phyloP scores from a whole-genome alignment of 2,329 filamentous ascomycete species.

The Nothophoma quercina region DNA sequence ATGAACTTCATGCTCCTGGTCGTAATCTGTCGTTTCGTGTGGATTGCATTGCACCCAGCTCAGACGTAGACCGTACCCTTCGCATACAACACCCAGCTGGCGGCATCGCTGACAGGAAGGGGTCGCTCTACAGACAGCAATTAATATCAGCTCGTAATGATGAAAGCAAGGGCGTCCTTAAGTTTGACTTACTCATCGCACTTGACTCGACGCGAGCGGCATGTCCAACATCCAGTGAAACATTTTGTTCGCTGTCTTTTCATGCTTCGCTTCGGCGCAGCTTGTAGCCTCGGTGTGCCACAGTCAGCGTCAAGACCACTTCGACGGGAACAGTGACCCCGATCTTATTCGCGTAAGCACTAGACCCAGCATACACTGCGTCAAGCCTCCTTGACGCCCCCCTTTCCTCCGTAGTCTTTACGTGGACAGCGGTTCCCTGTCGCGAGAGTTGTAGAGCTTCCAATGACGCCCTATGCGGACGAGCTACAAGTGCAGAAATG shows the following conservation, averaged over 20 bases:
- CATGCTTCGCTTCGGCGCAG: constrained; percentile 2
- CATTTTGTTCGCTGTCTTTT: constrained; percentile 16
- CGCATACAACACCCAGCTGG: constrained; percentile 12
- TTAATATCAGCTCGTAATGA: background rate
- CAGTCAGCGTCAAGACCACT: background rate
- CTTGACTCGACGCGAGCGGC: constrained; percentile 21
- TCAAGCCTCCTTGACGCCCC: background rate
- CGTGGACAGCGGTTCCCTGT: background rate
- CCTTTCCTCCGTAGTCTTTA: background rate
- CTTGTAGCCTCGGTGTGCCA: background rate
- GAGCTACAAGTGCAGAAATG: background rate
- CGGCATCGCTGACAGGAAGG: constrained; percentile 15
- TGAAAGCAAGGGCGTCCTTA: too few species aligned
- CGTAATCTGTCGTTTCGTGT: background rate
- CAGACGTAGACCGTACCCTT: constrained; percentile 20
- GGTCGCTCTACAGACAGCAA: background rate
- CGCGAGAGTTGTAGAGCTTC: too few species aligned
- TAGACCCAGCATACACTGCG: background rate
- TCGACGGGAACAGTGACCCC: background rate
- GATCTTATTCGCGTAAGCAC: background rate
- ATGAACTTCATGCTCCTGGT: background rate
- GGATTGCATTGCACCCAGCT: constrained; percentile 18
- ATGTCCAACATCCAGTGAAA: constrained; percentile 26
- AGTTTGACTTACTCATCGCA: constrained; percentile 24
- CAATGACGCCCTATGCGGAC: too few species aligned